Base-by-base conservation (phyloP, 164 flowering plant species). In the Vitis vinifera region DNA sequence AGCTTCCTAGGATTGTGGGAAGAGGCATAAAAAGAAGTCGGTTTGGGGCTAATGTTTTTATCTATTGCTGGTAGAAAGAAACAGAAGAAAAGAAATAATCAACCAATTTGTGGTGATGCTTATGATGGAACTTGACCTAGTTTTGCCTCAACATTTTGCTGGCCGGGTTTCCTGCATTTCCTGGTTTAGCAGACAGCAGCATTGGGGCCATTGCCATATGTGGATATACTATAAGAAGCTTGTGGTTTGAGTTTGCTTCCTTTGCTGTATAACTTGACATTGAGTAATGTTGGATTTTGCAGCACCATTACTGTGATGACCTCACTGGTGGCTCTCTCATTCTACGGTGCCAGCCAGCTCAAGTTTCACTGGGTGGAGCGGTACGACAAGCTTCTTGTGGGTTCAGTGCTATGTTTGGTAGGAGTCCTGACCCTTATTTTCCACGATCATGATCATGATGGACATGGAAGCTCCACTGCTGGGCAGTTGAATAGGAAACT, bases 281-380 rank as follows among this genome's bases (percentile, higher is more conserved):
- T 53, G 60, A 27, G 55, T 15, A n/a, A n/a, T 9, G 2, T 16
- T 29, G 4, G 51, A 8, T 67, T 62, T 67, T 82, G 83, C 93
- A 95, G 99, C 84, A 95, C 99, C 3, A 87, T 95, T 50, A 81
- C 88, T 48, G 98, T 93, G 78, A 95, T 95, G 99, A 91, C 95
- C 23, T 91, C 99, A 0, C 76, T 95, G 77, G 99, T 95, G 72
- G 99, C 99, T 29, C 89, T 95, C 70, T 95, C 99, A 27, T 95
- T 88, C 78, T 93, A 93, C 51, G 99, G 99, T 47, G 98, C 99
- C 7, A 91, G 98, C 84, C 98, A 95, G 79, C 86, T 95, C 51
- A 95, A 95, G 84, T 95, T 95, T 68, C 97, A 93, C 66, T 95
- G 98, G 97, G 91, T 93, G 65, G 99, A 95, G 75, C 89, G 90